These are phyloP conservation scores for Dactylellina sp. DNA, from an alignment of 2,329 filamentous ascomycete species.

Conservation along the genomic window DNA sequence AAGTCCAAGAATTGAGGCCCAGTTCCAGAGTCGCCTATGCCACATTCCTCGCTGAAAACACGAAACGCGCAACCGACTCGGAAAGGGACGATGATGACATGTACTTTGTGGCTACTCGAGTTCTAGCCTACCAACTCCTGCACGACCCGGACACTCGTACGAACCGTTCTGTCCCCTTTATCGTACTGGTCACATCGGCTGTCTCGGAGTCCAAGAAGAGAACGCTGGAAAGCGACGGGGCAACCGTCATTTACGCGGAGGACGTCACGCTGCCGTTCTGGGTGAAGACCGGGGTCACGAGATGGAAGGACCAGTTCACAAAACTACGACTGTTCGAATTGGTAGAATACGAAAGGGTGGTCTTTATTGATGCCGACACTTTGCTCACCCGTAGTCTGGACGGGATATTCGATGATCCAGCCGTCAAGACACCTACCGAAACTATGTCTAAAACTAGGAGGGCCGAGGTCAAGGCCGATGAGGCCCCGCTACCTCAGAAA, in stretches of 20 bases:
- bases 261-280: conserved; percentile 62
- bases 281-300: conserved; percentile 63
- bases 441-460: conserved; percentile 56
- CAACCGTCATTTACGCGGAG: conserved; percentile 63
- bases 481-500: conserved; percentile 61
- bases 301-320: conserved; percentile 66
- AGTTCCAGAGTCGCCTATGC: conserved; percentile 58
- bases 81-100: conserved; percentile 61
- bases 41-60: conserved; percentile 63
- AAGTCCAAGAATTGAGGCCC: conserved; percentile 34
- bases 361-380: conserved; percentile 66
- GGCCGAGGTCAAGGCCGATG: conserved; percentile 60
- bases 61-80: conserved; percentile 57
- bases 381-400: conserved; percentile 63
- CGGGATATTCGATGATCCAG: conserved; percentile 63
- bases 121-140: conserved; percentile 65
- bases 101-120: conserved; percentile 64
- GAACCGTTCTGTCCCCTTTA: conserved; percentile 62
- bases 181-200: conserved; percentile 63
- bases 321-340: conserved; percentile 65
- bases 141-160: conserved; percentile 63
- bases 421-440: conserved; percentile 55
- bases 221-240: conserved; percentile 64
- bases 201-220: conserved; percentile 62
- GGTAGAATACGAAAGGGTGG: conserved; percentile 64